phyloP scores from a whole-genome alignment of 1,139 yeast genomes.

The Geotrichum siamense region DNA sequence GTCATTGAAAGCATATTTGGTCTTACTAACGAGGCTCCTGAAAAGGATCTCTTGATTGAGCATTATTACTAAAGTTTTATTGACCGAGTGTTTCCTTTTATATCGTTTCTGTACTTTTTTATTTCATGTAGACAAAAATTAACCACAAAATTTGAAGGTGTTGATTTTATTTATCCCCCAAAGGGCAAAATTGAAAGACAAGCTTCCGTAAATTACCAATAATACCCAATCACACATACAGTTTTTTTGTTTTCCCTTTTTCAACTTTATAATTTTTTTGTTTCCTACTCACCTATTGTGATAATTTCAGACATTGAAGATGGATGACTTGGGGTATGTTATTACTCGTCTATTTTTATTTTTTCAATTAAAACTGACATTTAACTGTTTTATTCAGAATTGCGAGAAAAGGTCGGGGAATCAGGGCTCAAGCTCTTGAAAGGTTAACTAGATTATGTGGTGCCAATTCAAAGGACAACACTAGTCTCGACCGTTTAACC shows the following conservation, averaged over 20 bases:
- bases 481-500: conserved; percentile 23
- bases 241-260: conserved; percentile 1
- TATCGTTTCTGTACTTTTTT: not conserved
- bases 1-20: conserved; percentile 91
- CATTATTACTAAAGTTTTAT: conserved; percentile 34
- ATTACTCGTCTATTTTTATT: no score
- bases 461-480: conserved; percentile 24
- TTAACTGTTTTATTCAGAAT: conserved; percentile 22
- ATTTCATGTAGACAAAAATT: no score
- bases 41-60: conserved; percentile 37
- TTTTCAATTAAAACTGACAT: not conserved
- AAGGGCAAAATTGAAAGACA: no score
- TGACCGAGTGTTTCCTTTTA: not conserved
- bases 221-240: no score
- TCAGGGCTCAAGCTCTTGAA: conserved; percentile 56
- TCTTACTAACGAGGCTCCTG: conserved; percentile 37
- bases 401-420: conserved; percentile 28
- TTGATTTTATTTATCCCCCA: no score
- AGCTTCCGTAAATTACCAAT: no score
- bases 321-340: conserved; percentile 32
- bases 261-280: conserved; percentile 1
- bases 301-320: no score
- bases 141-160: no score
- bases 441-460: conserved; percentile 40
- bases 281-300: no score